A percentile compares a stretch with the other conserved stretches of the same genome.
These are phyloP conservation scores for Komagataea norvegica DNA, from an alignment of 1,139 yeast genomes.

Conservation along the genomic window DNA sequence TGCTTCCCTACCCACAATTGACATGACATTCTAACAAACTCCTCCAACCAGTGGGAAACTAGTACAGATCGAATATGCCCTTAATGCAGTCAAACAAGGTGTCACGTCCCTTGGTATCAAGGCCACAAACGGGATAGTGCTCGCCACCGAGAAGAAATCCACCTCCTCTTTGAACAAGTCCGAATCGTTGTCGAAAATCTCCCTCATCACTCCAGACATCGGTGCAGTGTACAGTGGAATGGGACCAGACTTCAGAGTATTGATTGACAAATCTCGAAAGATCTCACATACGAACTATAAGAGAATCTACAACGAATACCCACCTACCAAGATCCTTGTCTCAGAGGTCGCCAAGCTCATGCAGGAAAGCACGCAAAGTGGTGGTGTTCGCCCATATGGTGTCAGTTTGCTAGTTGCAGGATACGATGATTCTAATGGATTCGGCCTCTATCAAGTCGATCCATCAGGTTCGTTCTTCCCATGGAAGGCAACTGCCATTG, in stretches of 20 bases:
- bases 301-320: slow-evolving; percentile 91
- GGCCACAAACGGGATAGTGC: slow-evolving; percentile 92
- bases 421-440: slow-evolving; percentile 76
- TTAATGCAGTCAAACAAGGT: slow-evolving; percentile 97
- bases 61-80: slow-evolving; percentile 96
- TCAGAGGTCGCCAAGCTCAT: slow-evolving; percentile 93
- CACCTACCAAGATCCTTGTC: slow-evolving; percentile 91
- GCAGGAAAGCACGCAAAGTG: slow-evolving; percentile 98
- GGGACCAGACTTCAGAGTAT: slow-evolving; percentile 98
- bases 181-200: slow-evolving; percentile 75
- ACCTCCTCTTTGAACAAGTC: slow-evolving; percentile 72
- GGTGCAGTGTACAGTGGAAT: slow-evolving; percentile 97
- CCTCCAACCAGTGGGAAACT: slow-evolving; percentile 71
- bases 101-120: slow-evolving; percentile 95
- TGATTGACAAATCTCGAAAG: slow-evolving; percentile 90
- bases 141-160: slow-evolving; percentile 94
- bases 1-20: not conserved
- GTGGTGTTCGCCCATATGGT: slow-evolving; percentile 96
- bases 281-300: slow-evolving; percentile 91
- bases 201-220: slow-evolving; percentile 85
- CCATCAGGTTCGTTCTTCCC: slow-evolving; percentile 98
- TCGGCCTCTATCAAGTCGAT: slow-evolving; percentile 91
- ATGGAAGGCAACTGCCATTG: slow-evolving; percentile 99
- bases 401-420: slow-evolving; percentile 94
- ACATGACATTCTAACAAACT: slow-evolving; percentile 9